Evolutionary conservation across 2,329 filamentous ascomycete species (phyloP).

Genomic region (Ceratocystis cacaofunesta): DNA sequence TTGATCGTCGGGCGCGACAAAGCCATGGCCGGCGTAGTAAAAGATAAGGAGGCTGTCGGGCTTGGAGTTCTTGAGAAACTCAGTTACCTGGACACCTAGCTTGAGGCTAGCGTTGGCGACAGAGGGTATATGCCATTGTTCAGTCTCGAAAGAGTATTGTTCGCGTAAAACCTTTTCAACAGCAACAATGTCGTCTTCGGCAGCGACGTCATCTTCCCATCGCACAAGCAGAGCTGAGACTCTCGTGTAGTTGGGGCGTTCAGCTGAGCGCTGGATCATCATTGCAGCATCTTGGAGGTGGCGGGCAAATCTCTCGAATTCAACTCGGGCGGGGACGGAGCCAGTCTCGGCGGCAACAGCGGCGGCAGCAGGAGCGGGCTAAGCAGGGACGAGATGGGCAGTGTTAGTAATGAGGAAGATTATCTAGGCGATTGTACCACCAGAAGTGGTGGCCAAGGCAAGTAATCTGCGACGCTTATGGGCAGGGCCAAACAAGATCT

Average conservation of each 20-base stretch:
- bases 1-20: slow-evolving; percentile 42
- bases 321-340: slow-evolving; percentile 29
- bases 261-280: slow-evolving; percentile 49
- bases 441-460: not conserved
- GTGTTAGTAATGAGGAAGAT: not conserved
- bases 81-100: slow-evolving; percentile 43
- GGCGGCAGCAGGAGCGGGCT: slow-evolving; percentile 8
- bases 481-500: too few relatives aligned
- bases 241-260: slow-evolving; percentile 40
- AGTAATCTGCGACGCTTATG: too few relatives aligned
- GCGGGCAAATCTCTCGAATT: slow-evolving; percentile 52
- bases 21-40: slow-evolving; percentile 50
- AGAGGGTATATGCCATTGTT: slow-evolving; percentile 46
- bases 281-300: slow-evolving; percentile 55
- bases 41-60: slow-evolving; percentile 48
- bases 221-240: slow-evolving; percentile 46
- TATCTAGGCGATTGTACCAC: not conserved
- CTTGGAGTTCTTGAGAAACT: slow-evolving; percentile 42
- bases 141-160: slow-evolving; percentile 45
- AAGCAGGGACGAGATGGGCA: not conserved
- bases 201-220: slow-evolving; percentile 45
- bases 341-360: slow-evolving; percentile 11
- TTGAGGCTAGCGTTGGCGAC: slow-evolving; percentile 45
- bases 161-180: slow-evolving; percentile 45
- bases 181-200: slow-evolving; percentile 37